A percentile compares a stretch with the other conserved stretches of the same genome.
Evolutionary conservation across 2,329 filamentous ascomycete genomes (phyloP).

Genomic region (Sporothrix pseudoabietina): DNA sequence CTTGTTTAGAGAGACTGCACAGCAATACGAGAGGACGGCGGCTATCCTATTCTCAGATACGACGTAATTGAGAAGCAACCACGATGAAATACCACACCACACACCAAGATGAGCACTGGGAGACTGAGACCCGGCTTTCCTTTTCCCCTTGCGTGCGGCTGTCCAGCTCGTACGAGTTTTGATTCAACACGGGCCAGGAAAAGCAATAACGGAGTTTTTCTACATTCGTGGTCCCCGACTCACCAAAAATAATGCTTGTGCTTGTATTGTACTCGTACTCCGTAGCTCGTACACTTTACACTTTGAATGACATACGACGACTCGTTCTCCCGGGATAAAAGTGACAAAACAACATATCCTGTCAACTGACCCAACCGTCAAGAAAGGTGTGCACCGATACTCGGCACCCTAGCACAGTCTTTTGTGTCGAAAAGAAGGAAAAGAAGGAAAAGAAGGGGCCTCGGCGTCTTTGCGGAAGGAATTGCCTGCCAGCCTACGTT

Average conservation of each 20-base stretch:
- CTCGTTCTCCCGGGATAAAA: neutral
- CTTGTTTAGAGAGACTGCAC: neutral
- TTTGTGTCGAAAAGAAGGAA: neutral
- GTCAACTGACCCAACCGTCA: neutral
- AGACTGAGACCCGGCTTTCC: neutral
- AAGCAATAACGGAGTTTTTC: neutral
- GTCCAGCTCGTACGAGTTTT: slow-evolving; percentile 6
- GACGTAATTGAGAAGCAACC: neutral
- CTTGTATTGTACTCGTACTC: neutral
- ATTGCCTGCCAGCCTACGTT: neutral
- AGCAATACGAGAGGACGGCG: neutral
- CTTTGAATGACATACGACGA: neutral
- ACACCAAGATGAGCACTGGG: neutral
- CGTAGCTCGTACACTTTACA: neutral
- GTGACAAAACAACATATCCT: neutral
- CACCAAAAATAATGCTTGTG: neutral
- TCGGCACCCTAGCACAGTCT: neutral
- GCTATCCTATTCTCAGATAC: neutral
- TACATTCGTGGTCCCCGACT: neutral
- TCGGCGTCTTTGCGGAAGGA: neutral
- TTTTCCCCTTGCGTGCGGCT: neutral
- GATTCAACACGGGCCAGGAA: neutral
- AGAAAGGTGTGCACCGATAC: neutral
- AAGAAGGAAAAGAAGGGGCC: neutral
- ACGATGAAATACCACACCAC: neutral